Base-by-base conservation (phyloP, 305 asterid genomes). In the Fraxinus ornus region DNA sequence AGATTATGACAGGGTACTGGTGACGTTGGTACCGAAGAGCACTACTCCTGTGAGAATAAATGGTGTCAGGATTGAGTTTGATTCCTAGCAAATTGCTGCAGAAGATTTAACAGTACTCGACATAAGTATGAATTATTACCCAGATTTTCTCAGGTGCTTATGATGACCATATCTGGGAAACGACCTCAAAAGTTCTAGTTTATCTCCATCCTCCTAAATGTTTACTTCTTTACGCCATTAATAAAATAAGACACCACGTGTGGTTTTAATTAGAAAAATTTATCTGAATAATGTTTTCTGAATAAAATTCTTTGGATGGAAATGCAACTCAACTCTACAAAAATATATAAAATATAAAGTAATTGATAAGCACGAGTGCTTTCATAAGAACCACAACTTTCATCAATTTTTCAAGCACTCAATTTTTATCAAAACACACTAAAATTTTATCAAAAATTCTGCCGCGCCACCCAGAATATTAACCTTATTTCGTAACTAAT, bases 11-110 rank as follows among this genome's bases (percentile, higher is more conserved):
- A 30, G 10, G 12, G 44, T 82, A 76, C 47, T 82, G 30, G 85
- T 82, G 81, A 82, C 85, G 28, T 76, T 82, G 22, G 71, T 82
- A 0, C 85, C 85, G 22, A 82, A 47, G 78, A 21, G 9, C 26
- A 24, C 26, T 28, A 81, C 37, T 3, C 68, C 78, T 44, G 85
- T 82, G 6, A 32, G 44, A 68, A 82, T 82, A 64, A 81, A 77
- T 0, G 78, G 78, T 15, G 30, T 82, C 13, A 82, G 77, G 74
- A 82, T 82, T 32, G 44, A 49, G 60, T 49, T 49, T 1, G 60
- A 49, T 13, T 2, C 60, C 60, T 49, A 41, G 52, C 17, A 39
- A 39, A 39, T 7, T 39, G 47, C 49, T 2, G 49, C 0, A 10
- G 0, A 41, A 41, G 94, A 24, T 24, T 24, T 24, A 24, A 24